Base-by-base conservation (phyloP, 768 basidiomycete genomes). In the Suillus decipiens region DNA sequence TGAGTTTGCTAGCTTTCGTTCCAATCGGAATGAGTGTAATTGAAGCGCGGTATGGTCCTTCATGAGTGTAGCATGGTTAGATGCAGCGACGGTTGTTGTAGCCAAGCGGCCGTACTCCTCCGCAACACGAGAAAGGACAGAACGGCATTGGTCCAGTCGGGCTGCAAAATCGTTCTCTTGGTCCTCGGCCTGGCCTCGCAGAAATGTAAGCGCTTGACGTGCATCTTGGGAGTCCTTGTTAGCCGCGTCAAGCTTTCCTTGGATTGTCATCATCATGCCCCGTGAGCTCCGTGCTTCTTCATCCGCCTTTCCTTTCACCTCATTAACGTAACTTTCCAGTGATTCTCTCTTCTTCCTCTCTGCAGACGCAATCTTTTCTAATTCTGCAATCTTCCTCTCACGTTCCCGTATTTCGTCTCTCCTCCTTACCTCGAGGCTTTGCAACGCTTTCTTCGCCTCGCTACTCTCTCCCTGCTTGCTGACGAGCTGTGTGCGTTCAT, bases 1-100 rank as follows among this genome's bases (percentile, higher is more conserved):
- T 5, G 88, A 79, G 68, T 88, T 89, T 45, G 84, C 84, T 15
- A 90, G 77, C 72, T 88, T 90, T 63, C 90, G 85, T 67, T 89
- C 85, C 14, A 90, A 75, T 34, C 89, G 85, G 33, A 79, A 72
- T 31, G 77, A 74, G 9, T 78, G 81, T 11, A 83, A 66, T 61
- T 81, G 81, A 36, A 81, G 64, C 5, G 72, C 66, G 2, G 74
- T 61, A 62, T 81, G 73, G 34, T 81, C 77, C 37, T 77, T 73
- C 70, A 79, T 77, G 41, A 89, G 77, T 8, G 69, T 65, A 22
- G 69, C 69, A 64, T 83, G 75, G 1, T 74, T 70, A 28, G 73
- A 64, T 47, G 68, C 65, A 7, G 80, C 67, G 14, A 86, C 78
- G 3, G 82, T 79, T 36, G 76, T 71, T 8, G 79, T 75, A 5